Percentiles rank a stretch among this genome's conserved stretches.
These are phyloP conservation scores for Kondoa subrosea DNA, from an alignment of 768 basidiomycete species.

Conservation along the genomic window DNA sequence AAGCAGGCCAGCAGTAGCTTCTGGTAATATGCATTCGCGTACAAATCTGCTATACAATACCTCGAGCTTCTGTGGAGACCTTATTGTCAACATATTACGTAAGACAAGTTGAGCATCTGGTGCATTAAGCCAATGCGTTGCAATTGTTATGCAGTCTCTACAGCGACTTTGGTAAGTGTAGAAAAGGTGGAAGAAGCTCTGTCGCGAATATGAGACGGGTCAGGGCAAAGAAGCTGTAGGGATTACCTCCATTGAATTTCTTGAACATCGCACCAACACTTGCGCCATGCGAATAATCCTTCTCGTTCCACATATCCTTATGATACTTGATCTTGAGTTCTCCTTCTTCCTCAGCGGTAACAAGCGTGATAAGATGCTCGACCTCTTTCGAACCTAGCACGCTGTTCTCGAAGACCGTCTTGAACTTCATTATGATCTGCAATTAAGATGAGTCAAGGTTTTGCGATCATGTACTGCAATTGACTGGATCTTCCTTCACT, in stretches of 20 bases:
- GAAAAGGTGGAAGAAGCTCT: not conserved
- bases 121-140: not conserved
- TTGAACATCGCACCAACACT: not conserved
- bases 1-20: too few species aligned
- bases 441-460: not conserved
- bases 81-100: not conserved
- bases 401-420: not conserved
- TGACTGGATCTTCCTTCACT: not conserved
- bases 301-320: not conserved
- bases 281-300: not conserved
- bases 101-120: not conserved
- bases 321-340: not conserved
- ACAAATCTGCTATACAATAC: too few species aligned
- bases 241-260: not conserved
- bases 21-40: too few species aligned
- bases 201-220: too few species aligned
- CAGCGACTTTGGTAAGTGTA: not conserved
- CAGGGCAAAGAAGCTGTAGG: too few species aligned
- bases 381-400: conserved; percentile 8
- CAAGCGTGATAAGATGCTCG: not conserved
- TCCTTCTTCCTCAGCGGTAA: not conserved
- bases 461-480: not conserved
- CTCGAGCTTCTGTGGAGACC: too few species aligned
- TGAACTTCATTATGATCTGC: conserved; percentile 7
- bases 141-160: not conserved